Percentiles rank a stretch among this genome's conserved stretches.
Evolutionary conservation across 106 monocot genomes (phyloP).

Genomic region (Hemerocallis citrina): DNA sequence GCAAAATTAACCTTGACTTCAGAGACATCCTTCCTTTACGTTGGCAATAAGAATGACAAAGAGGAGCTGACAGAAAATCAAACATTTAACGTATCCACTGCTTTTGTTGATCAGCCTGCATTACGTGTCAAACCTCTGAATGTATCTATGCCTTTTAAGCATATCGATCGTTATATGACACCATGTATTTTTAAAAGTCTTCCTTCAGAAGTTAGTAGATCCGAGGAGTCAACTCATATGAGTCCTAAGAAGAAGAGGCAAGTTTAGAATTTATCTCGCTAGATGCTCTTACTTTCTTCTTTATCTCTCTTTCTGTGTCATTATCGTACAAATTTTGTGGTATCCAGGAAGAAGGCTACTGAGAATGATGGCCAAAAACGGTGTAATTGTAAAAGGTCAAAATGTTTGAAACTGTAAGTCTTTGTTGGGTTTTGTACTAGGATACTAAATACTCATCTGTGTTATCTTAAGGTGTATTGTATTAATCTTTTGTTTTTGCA

Average conservation of each 20-base stretch:
- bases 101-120: conserved; percentile 14
- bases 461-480: background rate
- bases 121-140: conserved; percentile 10
- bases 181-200: conserved; percentile 26
- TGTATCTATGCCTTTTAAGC: conserved; percentile 4
- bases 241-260: conserved; percentile 51
- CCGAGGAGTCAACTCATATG: conserved; percentile 23
- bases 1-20: conserved; percentile 8
- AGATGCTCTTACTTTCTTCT: background rate
- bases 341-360: conserved; percentile 32
- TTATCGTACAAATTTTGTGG: conserved; percentile 9
- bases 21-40: conserved; percentile 11
- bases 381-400: conserved; percentile 63
- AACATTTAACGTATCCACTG: conserved; percentile 5
- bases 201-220: conserved; percentile 9
- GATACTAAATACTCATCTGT: background rate
- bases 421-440: conserved; percentile 1
- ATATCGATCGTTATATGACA: conserved; percentile 18
- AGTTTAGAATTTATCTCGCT: background rate
- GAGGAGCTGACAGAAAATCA: conserved; percentile 12
- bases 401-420: conserved; percentile 72
- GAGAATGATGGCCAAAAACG: conserved; percentile 46
- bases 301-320: background rate
- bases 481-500: conserved; percentile 16
- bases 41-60: conserved; percentile 8